A percentile compares a stretch with the other conserved stretches of the same genome.
Evolutionary conservation across 1,284 basidiomycete species (phyloP).

Genomic region (Rhodotorula sp.): DNA sequence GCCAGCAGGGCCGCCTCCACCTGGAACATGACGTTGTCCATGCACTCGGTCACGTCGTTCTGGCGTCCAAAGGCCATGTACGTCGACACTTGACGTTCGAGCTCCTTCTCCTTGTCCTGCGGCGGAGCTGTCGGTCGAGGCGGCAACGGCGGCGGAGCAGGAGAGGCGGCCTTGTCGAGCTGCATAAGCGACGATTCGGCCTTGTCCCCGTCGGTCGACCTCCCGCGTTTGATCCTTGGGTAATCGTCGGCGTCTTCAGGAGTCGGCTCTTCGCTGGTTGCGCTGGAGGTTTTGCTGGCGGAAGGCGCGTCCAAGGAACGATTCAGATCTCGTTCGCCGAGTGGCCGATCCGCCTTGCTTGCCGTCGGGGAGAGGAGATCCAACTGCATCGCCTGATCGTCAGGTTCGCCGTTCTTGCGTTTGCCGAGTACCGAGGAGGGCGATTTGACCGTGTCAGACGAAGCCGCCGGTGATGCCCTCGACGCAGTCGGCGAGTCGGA

Average conservation of each 20-base stretch:
- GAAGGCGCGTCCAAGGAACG: not conserved
- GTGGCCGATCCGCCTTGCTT: not conserved
- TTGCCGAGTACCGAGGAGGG: slow-evolving; percentile 64
- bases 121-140: slow-evolving; percentile 53
- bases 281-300: not conserved
- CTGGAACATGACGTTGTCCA: slow-evolving; percentile 99
- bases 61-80: slow-evolving; percentile 82
- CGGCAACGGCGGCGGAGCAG: slow-evolving; percentile 59
- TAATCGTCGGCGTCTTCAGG: not conserved
- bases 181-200: slow-evolving; percentile 5
- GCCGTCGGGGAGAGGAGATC: not conserved
- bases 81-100: slow-evolving; percentile 32
- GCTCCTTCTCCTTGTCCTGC: slow-evolving; percentile 14
- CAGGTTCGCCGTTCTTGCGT: slow-evolving; percentile 55
- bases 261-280: not conserved
- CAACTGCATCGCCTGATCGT: slow-evolving; percentile 17
- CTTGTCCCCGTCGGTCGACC: not conserved
- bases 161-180: not conserved
- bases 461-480: not conserved
- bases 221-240: slow-evolving; percentile 21
- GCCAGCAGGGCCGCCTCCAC: slow-evolving; percentile 85
- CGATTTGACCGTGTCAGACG: not conserved
- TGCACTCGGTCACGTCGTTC: slow-evolving; percentile 96
- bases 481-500: not conserved
- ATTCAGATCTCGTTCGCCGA: not conserved